These are phyloP conservation scores for Flaveria linearis DNA, from an alignment of 129 eudicot species.

Conservation along the genomic window DNA sequence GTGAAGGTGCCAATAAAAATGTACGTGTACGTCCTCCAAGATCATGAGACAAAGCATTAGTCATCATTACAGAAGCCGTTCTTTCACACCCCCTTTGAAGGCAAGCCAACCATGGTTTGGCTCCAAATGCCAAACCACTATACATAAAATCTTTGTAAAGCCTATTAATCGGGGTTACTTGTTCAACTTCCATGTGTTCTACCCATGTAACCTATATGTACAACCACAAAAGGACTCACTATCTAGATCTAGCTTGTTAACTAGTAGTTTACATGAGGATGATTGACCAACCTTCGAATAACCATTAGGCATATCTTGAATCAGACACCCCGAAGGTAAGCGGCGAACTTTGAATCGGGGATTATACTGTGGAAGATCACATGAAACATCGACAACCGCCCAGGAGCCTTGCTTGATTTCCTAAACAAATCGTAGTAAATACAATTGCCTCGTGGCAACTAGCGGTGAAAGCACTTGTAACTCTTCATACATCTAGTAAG, in stretches of 20 bases:
- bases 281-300: conserved; percentile 49
- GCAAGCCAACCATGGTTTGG: conserved; percentile 53
- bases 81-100: conserved; percentile 71
- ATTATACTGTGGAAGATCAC: conserved; percentile 45
- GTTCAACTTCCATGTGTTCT: conserved; percentile 63
- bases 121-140: conserved; percentile 62
- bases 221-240: neutral
- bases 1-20: neutral
- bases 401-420: conserved; percentile 63
- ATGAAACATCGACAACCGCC: conserved; percentile 69
- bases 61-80: conserved; percentile 36
- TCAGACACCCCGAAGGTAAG: conserved; percentile 77
- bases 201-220: conserved; percentile 61
- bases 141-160: conserved; percentile 47
- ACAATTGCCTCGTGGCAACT: conserved; percentile 49
- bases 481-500: conserved; percentile 58
- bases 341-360: conserved; percentile 37
- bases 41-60: conserved; percentile 42
- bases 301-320: conserved; percentile 70
- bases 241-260: neutral
- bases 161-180: conserved; percentile 38
- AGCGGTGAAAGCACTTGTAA: conserved; percentile 67
- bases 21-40: conserved; percentile 51
- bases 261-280: neutral
- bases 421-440: conserved; percentile 60